Percentiles rank a stretch among this genome's conserved stretches.
These are phyloP conservation scores for Scalesia atractyloides DNA, from an alignment of 129 eudicot genomes.

Conservation along the genomic window DNA sequence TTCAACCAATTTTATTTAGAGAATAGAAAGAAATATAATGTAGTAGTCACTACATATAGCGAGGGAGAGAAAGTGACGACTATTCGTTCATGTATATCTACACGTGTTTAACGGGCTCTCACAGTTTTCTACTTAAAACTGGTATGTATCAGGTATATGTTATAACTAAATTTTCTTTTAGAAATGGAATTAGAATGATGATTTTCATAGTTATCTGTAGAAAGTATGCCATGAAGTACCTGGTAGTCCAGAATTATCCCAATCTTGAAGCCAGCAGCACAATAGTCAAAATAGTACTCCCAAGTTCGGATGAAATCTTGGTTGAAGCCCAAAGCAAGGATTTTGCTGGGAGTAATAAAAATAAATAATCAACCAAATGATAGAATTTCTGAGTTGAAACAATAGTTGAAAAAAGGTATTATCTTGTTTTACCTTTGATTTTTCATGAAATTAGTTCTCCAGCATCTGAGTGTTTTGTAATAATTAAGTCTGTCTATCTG, in stretches of 20 bases:
- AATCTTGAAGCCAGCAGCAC: slow-evolving; percentile 71
- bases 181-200: too few relatives aligned
- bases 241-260: slow-evolving; percentile 58
- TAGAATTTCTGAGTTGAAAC: neutral
- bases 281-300: slow-evolving; percentile 72
- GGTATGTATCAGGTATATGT: too few relatives aligned
- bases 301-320: slow-evolving; percentile 76
- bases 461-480: slow-evolving; percentile 58
- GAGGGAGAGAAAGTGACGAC: too few relatives aligned
- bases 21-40: too few relatives aligned
- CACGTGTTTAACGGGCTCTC: too few relatives aligned
- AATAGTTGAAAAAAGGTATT: neutral
- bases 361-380: neutral
- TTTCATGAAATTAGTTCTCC: slow-evolving; percentile 64
- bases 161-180: too few relatives aligned
- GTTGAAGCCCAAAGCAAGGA: slow-evolving; percentile 62
- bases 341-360: slow-evolving; percentile 37
- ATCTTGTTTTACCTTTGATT: slow-evolving; percentile 47
- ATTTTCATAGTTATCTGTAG: too few relatives aligned
- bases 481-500: slow-evolving; percentile 64
- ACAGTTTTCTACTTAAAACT: too few relatives aligned
- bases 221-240: slow-evolving; percentile 28
- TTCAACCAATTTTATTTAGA: too few relatives aligned
- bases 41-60: too few relatives aligned
- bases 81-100: too few relatives aligned